These are phyloP conservation scores for Neonectria hederae DNA, from an alignment of 2,329 filamentous ascomycete species.

Conservation along the genomic window DNA sequence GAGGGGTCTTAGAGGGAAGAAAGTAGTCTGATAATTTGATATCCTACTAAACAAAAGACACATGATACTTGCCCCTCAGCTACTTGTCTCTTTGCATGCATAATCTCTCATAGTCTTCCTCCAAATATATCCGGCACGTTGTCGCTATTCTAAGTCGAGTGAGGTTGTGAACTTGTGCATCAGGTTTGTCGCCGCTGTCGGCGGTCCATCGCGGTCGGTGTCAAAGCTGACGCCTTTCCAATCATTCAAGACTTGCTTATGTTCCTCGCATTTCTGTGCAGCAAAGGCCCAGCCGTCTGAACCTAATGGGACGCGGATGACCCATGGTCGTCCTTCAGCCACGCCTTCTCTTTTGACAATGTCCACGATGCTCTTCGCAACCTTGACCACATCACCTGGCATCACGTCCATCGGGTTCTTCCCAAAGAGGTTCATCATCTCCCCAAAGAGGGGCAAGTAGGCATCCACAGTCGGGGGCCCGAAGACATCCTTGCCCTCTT, in stretches of 20 bases:
- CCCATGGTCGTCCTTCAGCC: slow-evolving; percentile 26
- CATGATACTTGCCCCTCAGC: not conserved
- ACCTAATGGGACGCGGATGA: slow-evolving; percentile 7
- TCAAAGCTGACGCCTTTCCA: slow-evolving; percentile 10
- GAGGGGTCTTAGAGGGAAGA: too few species aligned
- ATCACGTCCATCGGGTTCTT: not conserved
- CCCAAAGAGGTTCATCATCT: slow-evolving; percentile 4
- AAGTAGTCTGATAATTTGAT: too few species aligned
- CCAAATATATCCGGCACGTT: not conserved
- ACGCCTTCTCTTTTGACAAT: slow-evolving; percentile 40
- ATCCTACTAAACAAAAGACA: too few species aligned
- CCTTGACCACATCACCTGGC: slow-evolving; percentile 13
- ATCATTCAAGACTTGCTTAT: not conserved
- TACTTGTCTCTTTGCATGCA: not conserved
- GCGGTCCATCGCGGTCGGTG: slow-evolving; percentile 2
- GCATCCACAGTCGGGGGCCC: not conserved
- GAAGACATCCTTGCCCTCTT: slow-evolving; percentile 4
- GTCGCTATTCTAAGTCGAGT: not conserved
- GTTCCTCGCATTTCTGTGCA: slow-evolving; percentile 5
- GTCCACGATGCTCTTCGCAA: slow-evolving; percentile 8
- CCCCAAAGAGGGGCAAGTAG: slow-evolving; percentile 8
- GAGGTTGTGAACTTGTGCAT: slow-evolving; percentile 6
- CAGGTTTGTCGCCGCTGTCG: not conserved
- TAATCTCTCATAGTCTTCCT: not conserved
- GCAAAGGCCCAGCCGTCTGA: slow-evolving; percentile 16